These are phyloP conservation scores for Neofusicoccum ribis DNA, from an alignment of 2,329 filamentous ascomycete genomes.

Conservation along the genomic window DNA sequence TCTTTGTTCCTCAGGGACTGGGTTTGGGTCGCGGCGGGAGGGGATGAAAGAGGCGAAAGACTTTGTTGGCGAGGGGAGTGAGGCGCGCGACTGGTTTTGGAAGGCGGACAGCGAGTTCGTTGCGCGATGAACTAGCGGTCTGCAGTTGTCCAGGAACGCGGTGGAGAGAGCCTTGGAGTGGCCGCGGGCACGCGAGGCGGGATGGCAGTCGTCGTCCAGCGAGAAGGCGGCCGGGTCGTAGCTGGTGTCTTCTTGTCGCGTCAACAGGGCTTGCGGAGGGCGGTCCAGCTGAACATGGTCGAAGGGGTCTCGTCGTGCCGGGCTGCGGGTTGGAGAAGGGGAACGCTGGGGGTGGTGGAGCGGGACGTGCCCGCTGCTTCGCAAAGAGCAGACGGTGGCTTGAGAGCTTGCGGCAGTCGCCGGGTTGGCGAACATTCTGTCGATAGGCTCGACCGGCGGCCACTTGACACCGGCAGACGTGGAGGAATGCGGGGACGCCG, in stretches of 20 bases:
- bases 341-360: conserved; percentile 7
- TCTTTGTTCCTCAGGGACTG: not conserved
- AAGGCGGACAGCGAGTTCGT: conserved; percentile 30
- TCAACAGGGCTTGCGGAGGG: conserved; percentile 4
- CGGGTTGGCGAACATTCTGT: conserved; percentile 2
- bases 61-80: conserved; percentile 38
- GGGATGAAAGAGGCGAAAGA: conserved; percentile 42
- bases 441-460: not conserved
- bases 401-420: conserved; percentile 24
- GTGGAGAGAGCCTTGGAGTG: conserved; percentile 39
- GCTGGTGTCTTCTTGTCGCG: conserved; percentile 7
- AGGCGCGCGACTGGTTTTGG: conserved; percentile 41
- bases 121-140: conserved; percentile 35
- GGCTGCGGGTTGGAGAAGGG: conserved; percentile 3
- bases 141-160: conserved; percentile 40
- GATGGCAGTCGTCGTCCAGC: conserved; percentile 28
- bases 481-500: not conserved
- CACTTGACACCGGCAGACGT: not conserved
- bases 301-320: not conserved
- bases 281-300: conserved; percentile 23
- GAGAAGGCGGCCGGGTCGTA: conserved; percentile 22
- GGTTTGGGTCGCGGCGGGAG: conserved; percentile 25
- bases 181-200: conserved; percentile 32
- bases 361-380: conserved; percentile 17
- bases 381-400: conserved; percentile 33